Evolutionary conservation across 2,329 filamentous ascomycete species (phyloP), one percentile per base, ranked within the genome.

Genomic region (Fusarium domesticum): DNA sequence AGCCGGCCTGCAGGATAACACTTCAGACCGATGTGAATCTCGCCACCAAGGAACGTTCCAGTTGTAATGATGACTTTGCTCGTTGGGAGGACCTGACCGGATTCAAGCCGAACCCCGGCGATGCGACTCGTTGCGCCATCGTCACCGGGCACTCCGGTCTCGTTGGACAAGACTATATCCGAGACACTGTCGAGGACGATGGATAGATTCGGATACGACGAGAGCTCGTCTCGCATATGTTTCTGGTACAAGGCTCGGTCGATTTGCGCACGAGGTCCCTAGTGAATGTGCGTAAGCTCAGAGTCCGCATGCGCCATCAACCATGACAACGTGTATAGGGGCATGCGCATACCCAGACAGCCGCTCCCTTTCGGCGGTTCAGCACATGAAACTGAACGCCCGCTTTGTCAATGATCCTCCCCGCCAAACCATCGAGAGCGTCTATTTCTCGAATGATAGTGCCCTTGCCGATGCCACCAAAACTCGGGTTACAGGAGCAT

Each of bases 391-490:
- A 98, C 65, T 96, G 92, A n/a, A 96, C 81, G 6, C 89, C 93
- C 3, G 93, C 87, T 65, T 93, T 92, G 70, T 98, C 93, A 47
- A 96, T 89, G 17, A 96, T 85, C 28, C 89, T 80, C 0, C 89
- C 91, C 0, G 90, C 85, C 16, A 98, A 73, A 1, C 93, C 93
- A 62, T 97, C 93, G 47, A 98, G 75, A 0, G 93, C 93, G 71
- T 98, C 93, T 23, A 98, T 85, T 68, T 98, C 93, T 33, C 92
- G 84, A 39, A 98, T 74, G 74, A 98, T 96, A 8, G 89, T 97
- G 14, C 93, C 93, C 66, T 98, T 98, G 35, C 93, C 93, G 57
- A 98, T 97, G n/a, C 93, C 93, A 31, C 93, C 93, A 63, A 98
- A 95, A 53, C 89, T 95, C 2, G 92, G 92, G 65, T 97, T 97